Evolutionary conservation across 176 grass and related monocot species (phyloP), one percentile per base, ranked within the genome.

Genomic region (Musa itinerans): DNA sequence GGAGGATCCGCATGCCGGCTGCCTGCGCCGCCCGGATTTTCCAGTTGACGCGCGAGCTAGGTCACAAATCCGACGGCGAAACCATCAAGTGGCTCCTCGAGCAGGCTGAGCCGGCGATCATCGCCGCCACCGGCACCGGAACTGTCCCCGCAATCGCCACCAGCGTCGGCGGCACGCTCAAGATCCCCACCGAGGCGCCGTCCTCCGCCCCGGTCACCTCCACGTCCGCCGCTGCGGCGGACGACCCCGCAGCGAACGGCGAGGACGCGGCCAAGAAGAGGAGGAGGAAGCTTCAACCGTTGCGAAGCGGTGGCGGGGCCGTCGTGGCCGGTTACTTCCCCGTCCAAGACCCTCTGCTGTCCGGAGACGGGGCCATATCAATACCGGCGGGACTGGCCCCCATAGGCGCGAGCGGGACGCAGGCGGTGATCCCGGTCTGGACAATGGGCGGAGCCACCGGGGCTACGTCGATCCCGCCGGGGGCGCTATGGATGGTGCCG

Each of bases 21-120:
- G 65, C 65, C 23, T 68, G 65, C 25, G 26, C 65, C 65, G 65
- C 65, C 65, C 11, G 25, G 65, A 68, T 68, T 10, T 29, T 68
- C 65, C 65, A 68, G 25, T 22, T 68, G 17, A 68, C 65, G 10
- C 25, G 65, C 23, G 65, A 68, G 24, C 12, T 29, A 16, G 65
- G 65, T 13, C 54, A 57, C 54, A 57, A 57, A 17, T 57, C 54
- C 16, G 54, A 57, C 12, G 54, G 54, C 54, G 65, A 68, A 43
- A 68, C 65, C 14, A 68, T 48, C 65, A 9, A 29, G 23, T 68
- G 65, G 65, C 65, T 68, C 22, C 65, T 68, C 2, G 9, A 68
- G 65, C 22, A 68, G 0, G 65, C 65, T 1, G 65, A 68, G 65
- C 65, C 22, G 9, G 25, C 65, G 22, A 68, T 68, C 65, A 68